These are phyloP conservation scores for Paradendryphiella salina DNA, from an alignment of 2,329 filamentous ascomycete genomes.

Conservation along the genomic window DNA sequence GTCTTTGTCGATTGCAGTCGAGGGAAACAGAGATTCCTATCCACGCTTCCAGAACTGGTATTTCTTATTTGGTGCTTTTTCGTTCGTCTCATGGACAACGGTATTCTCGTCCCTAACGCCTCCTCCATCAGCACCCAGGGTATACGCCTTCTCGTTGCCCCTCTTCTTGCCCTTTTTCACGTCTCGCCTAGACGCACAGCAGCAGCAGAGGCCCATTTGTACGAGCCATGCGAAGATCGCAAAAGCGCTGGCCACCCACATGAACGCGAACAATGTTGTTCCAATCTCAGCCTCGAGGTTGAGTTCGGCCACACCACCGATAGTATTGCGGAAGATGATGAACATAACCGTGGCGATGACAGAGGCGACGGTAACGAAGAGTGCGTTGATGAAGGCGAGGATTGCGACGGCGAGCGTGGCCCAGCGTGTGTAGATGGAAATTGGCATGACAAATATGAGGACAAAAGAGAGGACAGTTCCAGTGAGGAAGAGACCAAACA, in stretches of 20 bases:
- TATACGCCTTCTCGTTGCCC: slow-evolving; percentile 46
- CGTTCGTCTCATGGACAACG: slow-evolving; percentile 5
- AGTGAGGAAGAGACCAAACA: slow-evolving; percentile 86
- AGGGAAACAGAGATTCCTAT: slow-evolving; percentile 8
- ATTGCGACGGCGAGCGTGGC: slow-evolving; percentile 68
- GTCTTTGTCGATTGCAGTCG: background rate
- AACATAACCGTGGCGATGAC: slow-evolving; percentile 83
- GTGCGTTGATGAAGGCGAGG: slow-evolving; percentile 66
- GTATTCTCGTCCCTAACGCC: slow-evolving; percentile 8
- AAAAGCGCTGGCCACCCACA: slow-evolving; percentile 78
- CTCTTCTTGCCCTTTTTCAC: slow-evolving; percentile 54
- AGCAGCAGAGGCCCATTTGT: slow-evolving; percentile 78
- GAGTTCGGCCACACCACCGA: slow-evolving; percentile 69
- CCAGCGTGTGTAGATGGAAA: slow-evolving; percentile 58
- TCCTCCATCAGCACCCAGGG: slow-evolving; percentile 18
- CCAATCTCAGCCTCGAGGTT: slow-evolving; percentile 77
- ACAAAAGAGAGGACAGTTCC: slow-evolving; percentile 71
- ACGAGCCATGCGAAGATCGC: slow-evolving; percentile 69
- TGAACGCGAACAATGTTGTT: slow-evolving; percentile 76
- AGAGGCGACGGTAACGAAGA: slow-evolving; percentile 70
- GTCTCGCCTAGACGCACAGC: slow-evolving; percentile 64
- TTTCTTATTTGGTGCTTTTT: slow-evolving; percentile 15
- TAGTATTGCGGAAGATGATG: slow-evolving; percentile 75
- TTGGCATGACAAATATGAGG: slow-evolving; percentile 67
- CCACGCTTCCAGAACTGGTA: slow-evolving; percentile 23